A percentile compares a stretch with the other conserved stretches of the same genome.
Conservation (phyloP, 371 early-diverging fungal species). For the Rhizopus arrhizus region DNA sequence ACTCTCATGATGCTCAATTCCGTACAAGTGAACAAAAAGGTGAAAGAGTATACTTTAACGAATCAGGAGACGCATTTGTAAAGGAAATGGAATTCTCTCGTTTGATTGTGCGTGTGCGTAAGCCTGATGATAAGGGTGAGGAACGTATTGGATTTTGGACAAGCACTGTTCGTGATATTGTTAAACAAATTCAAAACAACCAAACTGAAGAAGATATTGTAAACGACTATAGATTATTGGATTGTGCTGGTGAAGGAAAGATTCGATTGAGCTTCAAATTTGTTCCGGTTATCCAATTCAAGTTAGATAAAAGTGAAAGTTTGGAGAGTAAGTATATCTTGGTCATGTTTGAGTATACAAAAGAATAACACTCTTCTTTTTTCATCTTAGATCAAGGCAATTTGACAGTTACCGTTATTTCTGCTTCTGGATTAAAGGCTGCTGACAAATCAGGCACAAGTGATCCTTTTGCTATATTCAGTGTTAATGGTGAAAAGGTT, state of each 20-base stretch:
- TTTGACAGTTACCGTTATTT: constrained; percentile 29
- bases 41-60: constrained; percentile 21
- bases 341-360: neutral
- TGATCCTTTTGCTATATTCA: constrained; percentile 76
- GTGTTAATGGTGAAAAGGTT: constrained; percentile 70
- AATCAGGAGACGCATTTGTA: constrained; percentile 40
- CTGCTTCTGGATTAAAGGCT: constrained; percentile 42
- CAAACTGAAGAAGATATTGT: neutral
- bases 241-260: constrained; percentile 16
- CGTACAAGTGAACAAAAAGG: constrained; percentile 29
- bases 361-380: neutral
- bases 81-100: constrained; percentile 41
- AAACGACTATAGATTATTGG: constrained; percentile 19
- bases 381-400: constrained; percentile 32
- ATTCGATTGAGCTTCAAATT: constrained; percentile 31
- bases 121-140: constrained; percentile 21
- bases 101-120: constrained; percentile 26
- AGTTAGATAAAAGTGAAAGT: constrained; percentile 37
- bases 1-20: constrained; percentile 40
- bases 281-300: constrained; percentile 31
- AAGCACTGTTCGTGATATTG: constrained; percentile 24
- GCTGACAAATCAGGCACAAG: constrained; percentile 60
- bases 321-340: constrained; percentile 33
- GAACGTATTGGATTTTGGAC: constrained; percentile 28
- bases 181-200: constrained; percentile 15